Evolutionary conservation across 164 flowering plant species (phyloP), one percentile per base, ranked within the genome.

Genomic region (Amborella trichopoda): DNA sequence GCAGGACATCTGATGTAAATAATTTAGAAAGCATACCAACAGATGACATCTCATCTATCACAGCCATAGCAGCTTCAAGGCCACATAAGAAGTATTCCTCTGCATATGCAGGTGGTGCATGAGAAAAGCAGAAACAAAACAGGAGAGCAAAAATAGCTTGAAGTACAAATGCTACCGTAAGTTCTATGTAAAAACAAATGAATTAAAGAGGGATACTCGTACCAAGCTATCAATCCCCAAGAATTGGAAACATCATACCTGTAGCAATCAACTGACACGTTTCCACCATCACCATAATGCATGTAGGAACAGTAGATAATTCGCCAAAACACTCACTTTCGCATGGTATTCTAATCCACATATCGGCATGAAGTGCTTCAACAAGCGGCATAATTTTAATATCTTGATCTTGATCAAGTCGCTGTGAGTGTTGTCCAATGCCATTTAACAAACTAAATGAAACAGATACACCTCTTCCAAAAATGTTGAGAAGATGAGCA

Each of bases 261-360:
- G 80, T 80, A 53, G 60, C 74, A 52, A 61, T 49, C 52, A 84
- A 21, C 59, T 76, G 74, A 58, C 89, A 73, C 18, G 38, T 38
- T 18, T 26, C 20, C 25, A n/a, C n/a, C n/a, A n/a, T n/a, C n/a
- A n/a, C n/a, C 88, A 82, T 80, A 58, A 87, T 28, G 63, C 71
- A 78, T 21, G 58, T 55, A 21, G 69, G 38, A 44, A 45, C 37
- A 40, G 60, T 36, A 37, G 66, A 52, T 23, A 26, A 39, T 40
- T 38, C 61, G 54, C 18, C 14, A 48, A 40, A 40, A 30, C 49
- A 16, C 39, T 51, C 55, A 56, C 30, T 54, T 34, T 59, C 70
- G 43, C 49, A 57, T 9, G 96, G 96, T 48, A 87, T 62, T 68
- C 80, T 80, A 24, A 91, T 44, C 95, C 94, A 87, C 12, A 87